phyloP scores from a whole-genome alignment of 2,329 filamentous ascomycete genomes.

The Fusarium sp. region DNA sequence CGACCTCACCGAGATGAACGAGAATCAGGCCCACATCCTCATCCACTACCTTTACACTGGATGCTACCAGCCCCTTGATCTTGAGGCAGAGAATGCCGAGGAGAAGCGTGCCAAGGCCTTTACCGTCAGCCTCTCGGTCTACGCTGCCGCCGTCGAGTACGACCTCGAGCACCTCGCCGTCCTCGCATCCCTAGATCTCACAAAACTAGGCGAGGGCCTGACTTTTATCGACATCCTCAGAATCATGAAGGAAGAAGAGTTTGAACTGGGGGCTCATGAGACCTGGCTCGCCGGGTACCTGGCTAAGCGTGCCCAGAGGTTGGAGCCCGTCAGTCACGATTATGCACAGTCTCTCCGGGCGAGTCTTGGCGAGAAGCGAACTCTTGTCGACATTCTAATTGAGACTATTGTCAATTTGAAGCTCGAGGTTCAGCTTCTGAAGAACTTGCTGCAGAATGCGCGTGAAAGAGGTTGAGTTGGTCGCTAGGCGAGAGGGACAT shows the following conservation, averaged over 20 bases:
- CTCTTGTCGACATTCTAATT: background rate
- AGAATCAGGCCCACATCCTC: background rate
- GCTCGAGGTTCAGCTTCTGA: background rate
- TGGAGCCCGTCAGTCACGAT: background rate
- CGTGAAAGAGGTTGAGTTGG: background rate
- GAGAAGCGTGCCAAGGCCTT: background rate
- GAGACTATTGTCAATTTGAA: background rate
- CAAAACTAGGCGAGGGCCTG: background rate
- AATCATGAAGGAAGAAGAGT: background rate
- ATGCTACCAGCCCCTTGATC: background rate
- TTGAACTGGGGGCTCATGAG: background rate
- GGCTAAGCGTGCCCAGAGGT: background rate
- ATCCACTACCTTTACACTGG: slow-evolving; percentile 1
- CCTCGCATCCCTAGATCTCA: background rate
- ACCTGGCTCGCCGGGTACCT: background rate
- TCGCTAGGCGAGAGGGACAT: background rate
- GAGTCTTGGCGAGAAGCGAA: background rate
- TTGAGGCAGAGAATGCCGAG: background rate
- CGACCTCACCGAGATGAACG: background rate
- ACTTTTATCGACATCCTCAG: background rate
- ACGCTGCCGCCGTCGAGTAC: background rate
- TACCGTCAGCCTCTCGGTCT: background rate
- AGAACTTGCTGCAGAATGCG: background rate
- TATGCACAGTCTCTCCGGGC: background rate
- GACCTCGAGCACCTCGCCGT: background rate